These are phyloP conservation scores for Metschnikowia kofuensis DNA, from an alignment of 805 yeast species.

Conservation along the genomic window DNA sequence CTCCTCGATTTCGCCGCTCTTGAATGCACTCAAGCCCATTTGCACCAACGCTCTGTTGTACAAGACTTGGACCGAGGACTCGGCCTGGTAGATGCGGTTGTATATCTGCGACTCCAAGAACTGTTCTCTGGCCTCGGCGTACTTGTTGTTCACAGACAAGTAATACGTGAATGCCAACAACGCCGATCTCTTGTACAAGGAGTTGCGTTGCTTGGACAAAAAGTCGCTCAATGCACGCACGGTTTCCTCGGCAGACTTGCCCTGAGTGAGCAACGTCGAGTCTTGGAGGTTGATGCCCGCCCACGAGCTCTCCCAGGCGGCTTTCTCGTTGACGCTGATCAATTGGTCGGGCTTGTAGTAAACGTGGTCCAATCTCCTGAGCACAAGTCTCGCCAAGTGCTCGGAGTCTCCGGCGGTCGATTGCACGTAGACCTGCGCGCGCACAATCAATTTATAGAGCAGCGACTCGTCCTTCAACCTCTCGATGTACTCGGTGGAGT, in stretches of 20 bases:
- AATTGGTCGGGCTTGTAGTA: constrained; percentile 87
- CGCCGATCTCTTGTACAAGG: constrained; percentile 75
- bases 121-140: constrained; percentile 82
- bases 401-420: constrained; percentile 50
- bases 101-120: constrained; percentile 83
- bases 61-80: constrained; percentile 81
- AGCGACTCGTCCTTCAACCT: constrained; percentile 83
- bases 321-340: constrained; percentile 62
- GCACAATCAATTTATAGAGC: constrained; percentile 71
- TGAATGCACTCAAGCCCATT: constrained; percentile 93
- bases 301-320: constrained; percentile 64
- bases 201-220: constrained; percentile 64
- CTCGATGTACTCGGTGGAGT: constrained; percentile 87
- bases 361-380: constrained; percentile 85
- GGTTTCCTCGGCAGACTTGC: constrained; percentile 42
- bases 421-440: constrained; percentile 86
- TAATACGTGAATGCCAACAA: constrained; percentile 83
- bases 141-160: constrained; percentile 85
- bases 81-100: constrained; percentile 78
- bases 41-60: constrained; percentile 96
- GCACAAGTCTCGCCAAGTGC: constrained; percentile 68
- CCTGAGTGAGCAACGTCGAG: constrained; percentile 29
- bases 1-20: constrained; percentile 81
- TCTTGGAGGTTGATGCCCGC: constrained; percentile 24
- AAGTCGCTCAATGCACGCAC: constrained; percentile 63